Conservation (phyloP, 1,284 basidiomycete genomes). For the Rhodotorula sp. region DNA sequence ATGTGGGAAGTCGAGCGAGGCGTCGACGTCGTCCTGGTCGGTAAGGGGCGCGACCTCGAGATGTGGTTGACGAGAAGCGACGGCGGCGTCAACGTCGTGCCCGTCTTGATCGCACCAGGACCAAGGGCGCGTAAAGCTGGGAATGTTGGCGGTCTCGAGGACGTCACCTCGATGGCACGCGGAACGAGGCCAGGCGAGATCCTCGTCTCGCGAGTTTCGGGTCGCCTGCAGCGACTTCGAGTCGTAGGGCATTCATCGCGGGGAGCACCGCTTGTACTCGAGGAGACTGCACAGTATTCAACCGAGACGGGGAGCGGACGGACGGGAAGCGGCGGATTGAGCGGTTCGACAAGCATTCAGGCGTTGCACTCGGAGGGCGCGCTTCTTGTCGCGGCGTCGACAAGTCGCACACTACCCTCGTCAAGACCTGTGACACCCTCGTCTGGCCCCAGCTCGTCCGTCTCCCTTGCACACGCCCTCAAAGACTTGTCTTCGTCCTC, state of each 20-base stretch:
- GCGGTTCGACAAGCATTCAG: slow-evolving; percentile 13
- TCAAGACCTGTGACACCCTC: not conserved
- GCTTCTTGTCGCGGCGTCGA: slow-evolving; percentile 17
- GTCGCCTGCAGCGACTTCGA: slow-evolving; percentile 7
- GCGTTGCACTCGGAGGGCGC: slow-evolving; percentile 5
- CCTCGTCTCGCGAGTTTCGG: slow-evolving; percentile 15
- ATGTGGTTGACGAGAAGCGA: slow-evolving; percentile 8
- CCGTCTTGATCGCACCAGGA: not conserved
- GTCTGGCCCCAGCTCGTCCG: not conserved
- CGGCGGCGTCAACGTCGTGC: slow-evolving; percentile 1
- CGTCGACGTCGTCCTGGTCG: slow-evolving; percentile 3
- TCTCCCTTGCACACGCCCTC: slow-evolving; percentile 6
- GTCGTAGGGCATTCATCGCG: not conserved
- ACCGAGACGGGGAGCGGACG: not conserved
- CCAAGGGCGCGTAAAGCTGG: not conserved
- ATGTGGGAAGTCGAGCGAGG: slow-evolving; percentile 9
- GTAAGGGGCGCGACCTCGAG: slow-evolving; percentile 1
- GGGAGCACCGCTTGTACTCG: not conserved
- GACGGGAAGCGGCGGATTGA: not conserved
- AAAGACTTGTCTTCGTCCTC: slow-evolving; percentile 17
- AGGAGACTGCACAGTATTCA: slow-evolving; percentile 13
- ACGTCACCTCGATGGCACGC: slow-evolving; percentile 17
- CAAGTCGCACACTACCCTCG: not conserved
- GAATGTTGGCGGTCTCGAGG: not conserved
- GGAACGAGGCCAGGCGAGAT: not conserved